Conservation (phyloP, 768 basidiomycete genomes). For the Suillus paluster region DNA sequence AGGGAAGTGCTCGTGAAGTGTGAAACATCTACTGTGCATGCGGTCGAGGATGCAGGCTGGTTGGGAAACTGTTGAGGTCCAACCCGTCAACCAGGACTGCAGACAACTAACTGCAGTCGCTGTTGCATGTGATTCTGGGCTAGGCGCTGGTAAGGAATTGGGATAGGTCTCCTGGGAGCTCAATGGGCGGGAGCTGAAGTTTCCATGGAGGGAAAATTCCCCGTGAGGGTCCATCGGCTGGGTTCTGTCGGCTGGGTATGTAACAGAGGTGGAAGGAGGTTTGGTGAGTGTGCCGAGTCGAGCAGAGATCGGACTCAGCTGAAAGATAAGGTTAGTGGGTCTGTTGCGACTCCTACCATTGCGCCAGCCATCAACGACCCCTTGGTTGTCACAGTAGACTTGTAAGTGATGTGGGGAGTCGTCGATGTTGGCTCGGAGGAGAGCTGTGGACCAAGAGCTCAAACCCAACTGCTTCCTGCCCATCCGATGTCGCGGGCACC, state of each 20-base stretch:
- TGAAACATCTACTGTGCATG: too few relatives aligned
- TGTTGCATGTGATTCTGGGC: too few relatives aligned
- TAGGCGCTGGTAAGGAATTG: slow-evolving; percentile 6
- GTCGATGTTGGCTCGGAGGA: slow-evolving; percentile 5
- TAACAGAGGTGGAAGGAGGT: slow-evolving; percentile 25
- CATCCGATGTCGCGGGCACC: slow-evolving; percentile 47
- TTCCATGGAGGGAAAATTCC: slow-evolving; percentile 28
- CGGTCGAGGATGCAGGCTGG: too few relatives aligned
- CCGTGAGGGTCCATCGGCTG: slow-evolving; percentile 44
- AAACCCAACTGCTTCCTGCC: slow-evolving; percentile 40
- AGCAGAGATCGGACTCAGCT: slow-evolving; percentile 14
- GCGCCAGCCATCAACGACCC: slow-evolving; percentile 43
- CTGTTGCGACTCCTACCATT: slow-evolving; percentile 36
- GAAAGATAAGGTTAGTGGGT: slow-evolving; percentile 13
- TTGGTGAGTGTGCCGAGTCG: too few relatives aligned
- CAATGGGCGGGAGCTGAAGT: slow-evolving; percentile 33
- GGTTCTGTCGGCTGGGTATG: slow-evolving; percentile 42
- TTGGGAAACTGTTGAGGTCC: too few relatives aligned
- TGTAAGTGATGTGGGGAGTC: neutral
- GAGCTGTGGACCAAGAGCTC: slow-evolving; percentile 10
- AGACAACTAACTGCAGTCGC: too few relatives aligned
- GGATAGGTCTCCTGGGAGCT: slow-evolving; percentile 31
- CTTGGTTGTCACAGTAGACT: slow-evolving; percentile 32
- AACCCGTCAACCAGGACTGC: slow-evolving; percentile 5
- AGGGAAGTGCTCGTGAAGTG: neutral